Evolutionary conservation across 805 yeast species (phyloP).

Genomic region (Citeromyces matritensis): DNA sequence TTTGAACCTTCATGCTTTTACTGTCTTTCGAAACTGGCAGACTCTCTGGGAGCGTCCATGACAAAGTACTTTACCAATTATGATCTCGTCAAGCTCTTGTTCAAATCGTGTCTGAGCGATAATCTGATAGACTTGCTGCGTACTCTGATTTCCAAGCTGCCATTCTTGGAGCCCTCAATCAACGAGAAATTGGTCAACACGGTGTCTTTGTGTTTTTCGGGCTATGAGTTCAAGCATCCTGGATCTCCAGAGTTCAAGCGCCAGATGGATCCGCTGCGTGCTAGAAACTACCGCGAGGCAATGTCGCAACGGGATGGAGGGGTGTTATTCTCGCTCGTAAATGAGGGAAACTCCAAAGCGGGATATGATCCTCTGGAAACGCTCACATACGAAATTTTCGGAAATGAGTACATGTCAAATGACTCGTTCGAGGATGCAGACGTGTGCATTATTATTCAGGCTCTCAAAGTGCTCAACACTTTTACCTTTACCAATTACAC

Average conservation of each 20-base stretch:
- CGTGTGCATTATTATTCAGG: constrained; percentile 48
- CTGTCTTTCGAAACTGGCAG: constrained; percentile 75
- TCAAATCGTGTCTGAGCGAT: constrained; percentile 73
- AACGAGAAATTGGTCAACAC: constrained; percentile 58
- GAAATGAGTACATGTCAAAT: background rate
- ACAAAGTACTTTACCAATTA: constrained; percentile 81
- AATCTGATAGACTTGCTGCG: constrained; percentile 66
- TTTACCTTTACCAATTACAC: constrained; percentile 68
- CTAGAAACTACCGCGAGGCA: constrained; percentile 63
- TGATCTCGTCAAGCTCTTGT: constrained; percentile 54
- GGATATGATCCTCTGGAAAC: background rate
- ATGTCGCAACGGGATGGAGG: constrained; percentile 62
- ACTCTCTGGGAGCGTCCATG: constrained; percentile 85
- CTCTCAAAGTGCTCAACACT: constrained; percentile 59
- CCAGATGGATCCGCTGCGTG: constrained; percentile 46
- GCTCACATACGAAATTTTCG: background rate
- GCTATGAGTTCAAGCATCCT: constrained; percentile 68
- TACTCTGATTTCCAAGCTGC: constrained; percentile 55
- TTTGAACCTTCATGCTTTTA: constrained; percentile 78
- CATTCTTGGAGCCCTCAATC: constrained; percentile 63
- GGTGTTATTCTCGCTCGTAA: constrained; percentile 1
- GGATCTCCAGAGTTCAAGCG: constrained; percentile 65
- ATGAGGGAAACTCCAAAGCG: too few species aligned
- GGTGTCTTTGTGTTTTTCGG: constrained; percentile 65
- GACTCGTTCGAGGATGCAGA: constrained; percentile 10